phyloP scores from a whole-genome alignment of 2,329 filamentous ascomycete species.

The Phyllachora maydis region DNA sequence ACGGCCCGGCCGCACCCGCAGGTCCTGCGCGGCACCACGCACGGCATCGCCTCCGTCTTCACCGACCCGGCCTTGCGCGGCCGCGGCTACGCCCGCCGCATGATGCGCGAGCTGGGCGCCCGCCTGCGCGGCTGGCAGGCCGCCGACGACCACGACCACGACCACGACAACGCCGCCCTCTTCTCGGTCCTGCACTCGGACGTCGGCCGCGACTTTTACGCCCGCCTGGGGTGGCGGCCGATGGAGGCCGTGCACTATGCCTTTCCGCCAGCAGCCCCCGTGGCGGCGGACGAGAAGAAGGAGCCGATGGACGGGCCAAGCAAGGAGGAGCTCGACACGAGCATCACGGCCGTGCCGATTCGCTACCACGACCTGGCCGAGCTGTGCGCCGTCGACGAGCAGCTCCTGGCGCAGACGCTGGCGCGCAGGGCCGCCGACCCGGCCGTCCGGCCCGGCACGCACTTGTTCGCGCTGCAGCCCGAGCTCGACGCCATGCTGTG shows the following conservation, averaged over 20 bases:
- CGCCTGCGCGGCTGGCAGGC: slow-evolving; percentile 16
- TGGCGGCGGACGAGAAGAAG: background rate
- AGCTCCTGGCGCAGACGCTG: slow-evolving; percentile 34
- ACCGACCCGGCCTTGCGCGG: slow-evolving; percentile 46
- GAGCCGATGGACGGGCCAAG: slow-evolving; percentile 7
- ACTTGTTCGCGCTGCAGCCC: slow-evolving; percentile 44
- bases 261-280: slow-evolving; percentile 21
- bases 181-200: slow-evolving; percentile 78
- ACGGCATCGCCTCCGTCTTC: slow-evolving; percentile 69
- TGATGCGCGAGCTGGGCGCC: slow-evolving; percentile 45
- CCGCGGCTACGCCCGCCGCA: slow-evolving; percentile 56
- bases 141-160: slow-evolving; percentile 1
- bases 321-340: slow-evolving; percentile 3
- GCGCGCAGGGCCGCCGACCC: slow-evolving; percentile 5
- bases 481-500: slow-evolving; percentile 48
- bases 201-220: slow-evolving; percentile 70
- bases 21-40: slow-evolving; percentile 36
- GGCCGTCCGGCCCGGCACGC: no score
- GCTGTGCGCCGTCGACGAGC: slow-evolving; percentile 44
- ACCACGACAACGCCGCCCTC: slow-evolving; percentile 11
- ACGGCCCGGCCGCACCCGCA: no score
- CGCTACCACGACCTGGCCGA: slow-evolving; percentile 36
- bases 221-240: slow-evolving; percentile 53
- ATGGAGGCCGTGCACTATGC: slow-evolving; percentile 55
- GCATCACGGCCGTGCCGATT: slow-evolving; percentile 19